Base-by-base conservation (phyloP, 2,329 filamentous ascomycete genomes). In the Trichoderma asperellum region DNA sequence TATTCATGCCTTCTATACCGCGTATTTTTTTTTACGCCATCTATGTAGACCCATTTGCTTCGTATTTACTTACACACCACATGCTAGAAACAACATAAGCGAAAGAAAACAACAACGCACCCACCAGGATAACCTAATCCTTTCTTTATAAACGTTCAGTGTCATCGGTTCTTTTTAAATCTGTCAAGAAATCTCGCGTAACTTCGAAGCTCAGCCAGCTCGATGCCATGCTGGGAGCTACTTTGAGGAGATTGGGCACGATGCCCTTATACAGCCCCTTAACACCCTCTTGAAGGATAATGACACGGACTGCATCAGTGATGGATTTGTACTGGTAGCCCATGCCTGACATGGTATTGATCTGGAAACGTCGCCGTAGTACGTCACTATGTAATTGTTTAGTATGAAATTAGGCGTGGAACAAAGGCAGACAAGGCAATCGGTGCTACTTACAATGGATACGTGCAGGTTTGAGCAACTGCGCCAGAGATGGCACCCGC, bases 291-390 rank as follows among this genome's bases (percentile, higher is more conserved):
- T 97, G 89, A 58, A 87, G 81, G 67, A 97, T 80, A 75, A 99
- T 99, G 62, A 92, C 88, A 63, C 84, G 87, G 72, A 99, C 83
- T 4, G 96, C 96, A 77, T 97, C 93, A 71, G 88, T 85, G 55
- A 99, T 91, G 7, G 90, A 91, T 76, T 92, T 94, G 83, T 99
- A 99, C 78, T 95, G 89, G 81, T 97, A 98, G 62, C 96, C 96
- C 90, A 99, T 95, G 63, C 96, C 96, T 59, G 92, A 93, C 96
- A 99, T 99, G 66, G 96, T 97, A 81, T 99, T 99, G 83, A 99
- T 96, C 78, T 99, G 96, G 79, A 99, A 99, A 62, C 96, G 89
- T 70, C 96, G 90, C 37, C 96, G 92, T 67, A 99, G 85, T 2
- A 99, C 95, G 78, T 97, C 94, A 78, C 93, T 96, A 10, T 5